Base-by-base conservation (phyloP, 306 rosid species). In the Oemleria cerasiformis region DNA sequence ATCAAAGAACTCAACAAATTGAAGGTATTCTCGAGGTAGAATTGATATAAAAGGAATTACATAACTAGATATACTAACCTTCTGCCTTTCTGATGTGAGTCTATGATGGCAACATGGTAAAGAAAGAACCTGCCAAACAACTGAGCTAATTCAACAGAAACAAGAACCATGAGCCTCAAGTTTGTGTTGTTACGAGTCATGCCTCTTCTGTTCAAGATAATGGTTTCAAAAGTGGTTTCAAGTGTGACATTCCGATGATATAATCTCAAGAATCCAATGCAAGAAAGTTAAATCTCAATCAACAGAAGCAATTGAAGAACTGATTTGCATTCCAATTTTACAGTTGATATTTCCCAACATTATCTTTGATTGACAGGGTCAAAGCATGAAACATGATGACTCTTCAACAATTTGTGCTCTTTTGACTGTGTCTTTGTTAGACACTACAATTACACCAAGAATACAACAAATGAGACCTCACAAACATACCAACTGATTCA, bases 261-360 rank as follows among this genome's bases (percentile, higher is more conserved):
- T 56, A 21, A 9, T 42, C 13, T 39, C 14, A 14, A 30, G n/a
- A 40, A 54, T 66, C 4, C 21, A 63, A 17, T 45, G 1, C 45
- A 10, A 21, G 59, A 78, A 45, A 61, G 19, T 48, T 21, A 30
- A 30, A 30, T 30, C 36, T 30, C 36, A 30, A 1, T 30, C 55
- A 49, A 34, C 7, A 4, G 47, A 34, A 49, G 12, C 58, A 57
- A 51, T 41, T 16, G 68, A 50, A 25, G 21, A 56, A 21, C 70
- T n/a, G 39, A 83, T 84, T 81, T 54, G 69, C 71, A 79, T 77
- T 83, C 68, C 68, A 81, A 74, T 78, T 85, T 81, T 84, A 88
- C 90, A 83, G 63, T 77, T 78, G 39, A 77, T 59, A 59, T 59
- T 73, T 78, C 83, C 82, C 83, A 77, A 75, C 72, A 77, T 80